Evolutionary conservation across 768 basidiomycete genomes (phyloP).

Genomic region (Cystofilobasidium ferigula): DNA sequence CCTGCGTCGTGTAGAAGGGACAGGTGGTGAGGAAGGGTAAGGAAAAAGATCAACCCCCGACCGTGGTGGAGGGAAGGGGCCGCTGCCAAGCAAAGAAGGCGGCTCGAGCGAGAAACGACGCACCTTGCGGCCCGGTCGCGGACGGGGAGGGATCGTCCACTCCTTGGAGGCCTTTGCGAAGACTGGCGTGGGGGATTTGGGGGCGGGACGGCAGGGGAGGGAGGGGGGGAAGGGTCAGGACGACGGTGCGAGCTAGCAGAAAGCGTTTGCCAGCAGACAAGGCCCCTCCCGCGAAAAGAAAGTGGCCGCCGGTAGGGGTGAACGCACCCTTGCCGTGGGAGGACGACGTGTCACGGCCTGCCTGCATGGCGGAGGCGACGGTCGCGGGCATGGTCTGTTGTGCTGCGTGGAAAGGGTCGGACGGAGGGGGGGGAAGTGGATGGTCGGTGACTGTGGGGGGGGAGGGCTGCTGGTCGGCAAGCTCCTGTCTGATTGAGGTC

Average conservation of each 20-base stretch:
- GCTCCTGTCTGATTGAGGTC: no score
- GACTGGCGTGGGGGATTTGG: no score
- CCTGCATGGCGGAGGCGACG: not conserved
- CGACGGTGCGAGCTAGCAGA: not conserved
- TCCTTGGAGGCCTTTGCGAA: slow-evolving; percentile 25
- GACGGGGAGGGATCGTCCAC: slow-evolving; percentile 25
- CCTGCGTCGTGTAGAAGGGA: not conserved
- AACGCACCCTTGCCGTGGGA: slow-evolving; percentile 8
- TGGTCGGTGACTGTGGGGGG: not conserved
- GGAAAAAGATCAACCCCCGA: not conserved
- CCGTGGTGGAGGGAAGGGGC: not conserved
- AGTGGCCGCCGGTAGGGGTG: not conserved
- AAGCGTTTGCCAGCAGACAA: not conserved
- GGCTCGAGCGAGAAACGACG: not conserved
- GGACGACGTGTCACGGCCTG: slow-evolving; percentile 5
- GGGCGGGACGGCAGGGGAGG: no score
- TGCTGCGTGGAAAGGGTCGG: not conserved
- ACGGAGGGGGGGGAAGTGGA: not conserved
- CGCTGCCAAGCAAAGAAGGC: not conserved
- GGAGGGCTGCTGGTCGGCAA: not conserved
- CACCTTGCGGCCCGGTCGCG: slow-evolving; percentile 21
- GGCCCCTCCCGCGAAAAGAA: not conserved
- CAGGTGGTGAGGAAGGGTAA: not conserved
- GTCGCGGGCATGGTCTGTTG: not conserved
- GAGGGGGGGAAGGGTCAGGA: not conserved